Percentiles rank a stretch among this genome's conserved stretches.
phyloP scores from a whole-genome alignment of 306 rosid genomes.

The Dalbergia cochinchinensis region DNA sequence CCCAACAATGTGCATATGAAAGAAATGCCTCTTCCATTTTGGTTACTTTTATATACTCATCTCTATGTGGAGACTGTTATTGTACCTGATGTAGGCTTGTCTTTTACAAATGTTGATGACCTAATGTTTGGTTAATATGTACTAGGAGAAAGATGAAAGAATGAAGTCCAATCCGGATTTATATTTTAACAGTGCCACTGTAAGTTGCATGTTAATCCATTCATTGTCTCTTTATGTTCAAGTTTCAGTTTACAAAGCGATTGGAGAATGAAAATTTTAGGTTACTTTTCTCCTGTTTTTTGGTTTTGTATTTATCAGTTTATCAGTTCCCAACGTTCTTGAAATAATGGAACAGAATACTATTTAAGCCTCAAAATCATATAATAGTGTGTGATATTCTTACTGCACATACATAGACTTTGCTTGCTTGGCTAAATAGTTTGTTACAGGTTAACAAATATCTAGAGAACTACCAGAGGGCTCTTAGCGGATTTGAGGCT shows the following conservation, averaged over 20 bases:
- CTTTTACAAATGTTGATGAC: slow-evolving; percentile 42
- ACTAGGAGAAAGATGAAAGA: slow-evolving; percentile 90
- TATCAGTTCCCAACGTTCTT: slow-evolving; percentile 16
- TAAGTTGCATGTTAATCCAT: slow-evolving; percentile 57
- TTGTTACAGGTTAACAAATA: slow-evolving; percentile 76
- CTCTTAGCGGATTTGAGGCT: slow-evolving; percentile 95
- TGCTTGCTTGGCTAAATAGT: slow-evolving; percentile 34
- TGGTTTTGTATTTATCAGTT: slow-evolving; percentile 25
- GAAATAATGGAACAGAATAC: slow-evolving; percentile 8
- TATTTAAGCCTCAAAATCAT: slow-evolving; percentile 31
- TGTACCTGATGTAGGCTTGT: slow-evolving; percentile 26
- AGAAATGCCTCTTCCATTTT: slow-evolving; percentile 35
- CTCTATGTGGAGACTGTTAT: slow-evolving; percentile 26
- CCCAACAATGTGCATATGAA: slow-evolving; percentile 31
- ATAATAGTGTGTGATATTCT: background rate
- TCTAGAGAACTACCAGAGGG: slow-evolving; percentile 92
- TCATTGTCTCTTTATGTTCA: slow-evolving; percentile 31
- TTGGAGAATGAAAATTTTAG: slow-evolving; percentile 39
- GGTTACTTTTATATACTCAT: slow-evolving; percentile 31
- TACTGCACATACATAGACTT: slow-evolving; percentile 14
- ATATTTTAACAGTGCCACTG: slow-evolving; percentile 85
- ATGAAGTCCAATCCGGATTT: slow-evolving; percentile 92
- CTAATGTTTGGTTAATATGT: slow-evolving; percentile 54
- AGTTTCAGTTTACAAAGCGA: slow-evolving; percentile 18
- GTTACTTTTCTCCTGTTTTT: slow-evolving; percentile 18